These are phyloP conservation scores for Cystobasidiaceae sp. DNA, from an alignment of 1,284 basidiomycete species.

Conservation along the genomic window DNA sequence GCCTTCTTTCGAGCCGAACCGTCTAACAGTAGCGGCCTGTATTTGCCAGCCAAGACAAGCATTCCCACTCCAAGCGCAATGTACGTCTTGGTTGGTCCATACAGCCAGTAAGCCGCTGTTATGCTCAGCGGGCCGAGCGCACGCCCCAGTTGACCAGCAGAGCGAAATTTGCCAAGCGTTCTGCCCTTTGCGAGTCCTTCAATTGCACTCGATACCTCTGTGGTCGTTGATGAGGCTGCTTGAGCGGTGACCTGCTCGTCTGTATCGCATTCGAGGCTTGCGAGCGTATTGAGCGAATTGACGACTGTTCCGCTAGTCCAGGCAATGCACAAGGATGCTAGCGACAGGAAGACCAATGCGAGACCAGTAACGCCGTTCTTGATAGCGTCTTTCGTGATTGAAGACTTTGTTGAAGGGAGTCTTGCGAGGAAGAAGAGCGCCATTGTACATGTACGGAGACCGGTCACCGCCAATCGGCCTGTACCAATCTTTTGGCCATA, in stretches of 20 bases:
- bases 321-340: constrained; percentile 70
- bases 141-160: constrained; percentile 78
- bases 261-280: constrained; percentile 76
- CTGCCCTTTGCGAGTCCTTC: constrained; percentile 66
- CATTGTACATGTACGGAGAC: constrained; percentile 63
- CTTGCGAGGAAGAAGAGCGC: constrained; percentile 63
- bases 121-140: constrained; percentile 61
- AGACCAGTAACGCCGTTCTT: constrained; percentile 45
- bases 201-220: too few species aligned
- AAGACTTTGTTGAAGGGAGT: constrained; percentile 34
- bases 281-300: constrained; percentile 76
- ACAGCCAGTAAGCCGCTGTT: background rate
- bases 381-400: background rate
- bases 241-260: constrained; percentile 54
- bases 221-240: constrained; percentile 33
- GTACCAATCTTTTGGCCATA: constrained; percentile 60
- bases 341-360: constrained; percentile 59
- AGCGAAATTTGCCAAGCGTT: constrained; percentile 76
- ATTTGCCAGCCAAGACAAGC: too few species aligned
- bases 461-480: constrained; percentile 68
- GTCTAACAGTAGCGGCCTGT: background rate
- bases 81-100: background rate
- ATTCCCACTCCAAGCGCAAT: background rate
- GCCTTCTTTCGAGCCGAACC: background rate
- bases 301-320: constrained; percentile 90